Conservation (phyloP, 768 basidiomycete genomes). For the Hericium coralloides region DNA sequence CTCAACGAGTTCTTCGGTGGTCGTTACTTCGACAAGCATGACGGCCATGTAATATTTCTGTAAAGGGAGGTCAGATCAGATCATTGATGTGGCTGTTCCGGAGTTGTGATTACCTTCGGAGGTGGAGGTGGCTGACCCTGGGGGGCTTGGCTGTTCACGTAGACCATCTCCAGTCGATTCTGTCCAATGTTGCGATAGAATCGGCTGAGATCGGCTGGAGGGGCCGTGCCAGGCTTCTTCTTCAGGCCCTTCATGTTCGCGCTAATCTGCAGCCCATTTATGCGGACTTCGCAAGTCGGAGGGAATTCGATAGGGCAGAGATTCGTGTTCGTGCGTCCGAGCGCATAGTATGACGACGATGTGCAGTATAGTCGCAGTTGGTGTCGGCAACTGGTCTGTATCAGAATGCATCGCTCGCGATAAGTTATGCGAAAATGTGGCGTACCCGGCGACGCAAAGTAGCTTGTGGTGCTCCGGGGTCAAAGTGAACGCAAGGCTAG, state of each 20-base stretch:
- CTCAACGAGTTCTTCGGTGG: slow-evolving; percentile 61
- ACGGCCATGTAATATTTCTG: slow-evolving; percentile 88
- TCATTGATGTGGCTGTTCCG: background rate
- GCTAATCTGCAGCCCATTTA: slow-evolving; percentile 58
- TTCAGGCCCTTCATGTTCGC: slow-evolving; percentile 87
- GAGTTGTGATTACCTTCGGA: slow-evolving; percentile 45
- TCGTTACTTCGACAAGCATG: slow-evolving; percentile 74
- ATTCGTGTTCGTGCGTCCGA: slow-evolving; percentile 34
- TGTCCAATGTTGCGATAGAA: slow-evolving; percentile 31
- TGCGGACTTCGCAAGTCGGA: slow-evolving; percentile 82
- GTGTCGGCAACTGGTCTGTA: slow-evolving; percentile 44
- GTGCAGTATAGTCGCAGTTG: slow-evolving; percentile 88
- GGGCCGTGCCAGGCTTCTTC: slow-evolving; percentile 91
- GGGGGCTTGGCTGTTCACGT: slow-evolving; percentile 62
- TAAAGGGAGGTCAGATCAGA: background rate
- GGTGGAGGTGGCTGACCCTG: slow-evolving; percentile 49
- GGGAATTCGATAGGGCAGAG: slow-evolving; percentile 87
- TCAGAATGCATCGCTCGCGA: background rate
- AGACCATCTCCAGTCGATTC: slow-evolving; percentile 81
- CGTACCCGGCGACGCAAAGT: too few species aligned
- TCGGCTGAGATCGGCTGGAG: slow-evolving; percentile 66
- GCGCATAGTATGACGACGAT: slow-evolving; percentile 63
- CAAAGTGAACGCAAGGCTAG: slow-evolving; percentile 53
- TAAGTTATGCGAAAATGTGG: too few species aligned
- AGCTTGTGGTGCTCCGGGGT: slow-evolving; percentile 41